Evolutionary conservation across 1,284 basidiomycete species (phyloP), one percentile per base, ranked within the genome.

Genomic region (Melampsora medusae): DNA sequence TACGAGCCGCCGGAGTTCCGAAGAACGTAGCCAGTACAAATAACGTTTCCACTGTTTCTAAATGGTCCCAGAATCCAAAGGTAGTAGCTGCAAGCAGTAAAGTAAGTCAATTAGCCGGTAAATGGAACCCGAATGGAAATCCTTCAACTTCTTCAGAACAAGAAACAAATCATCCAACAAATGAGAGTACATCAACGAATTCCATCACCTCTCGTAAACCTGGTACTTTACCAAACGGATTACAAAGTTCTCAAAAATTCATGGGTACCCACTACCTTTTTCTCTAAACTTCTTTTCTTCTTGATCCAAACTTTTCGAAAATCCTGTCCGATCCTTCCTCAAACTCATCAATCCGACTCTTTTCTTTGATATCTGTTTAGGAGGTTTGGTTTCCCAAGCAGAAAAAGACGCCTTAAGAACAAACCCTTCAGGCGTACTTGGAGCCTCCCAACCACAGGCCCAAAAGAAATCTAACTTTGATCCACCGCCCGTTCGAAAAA

Each of bases 51-150:
- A 53, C 62, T 12, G 62, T 56, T 17, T 56, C 64, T n/a, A 56
- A 56, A 28, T 56, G 53, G 53, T 56, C 53, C 5, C 53, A 56
- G 53, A 56, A 56, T 56, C 53, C 53, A 22, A 56, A 56, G 14
- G 53, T 56, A 16, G 19, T 56, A 22, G 53, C 61, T 31, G 59
- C 66, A 17, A 48, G 56, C 38, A 76, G 59, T 64, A 68, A 69
- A 64, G 73, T 76, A 2, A 56, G 66, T 14, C 73, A 76, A 35
- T 31, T 76, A 5, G 60, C 73, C 33, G 73, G 73, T 19, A 76
- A 76, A 76, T 76, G 66, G 50, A 28, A 28, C 4, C 25, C 61
- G 17, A 62, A 62, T 16, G 17, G 35, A 9, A 49, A 64, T 68
- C 50, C 56, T 17, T 75, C 66, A 59, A 10, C 56, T 6, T 38